phyloP scores from a whole-genome alignment of 2,329 filamentous ascomycete species.

The Claviceps humidiphila region DNA sequence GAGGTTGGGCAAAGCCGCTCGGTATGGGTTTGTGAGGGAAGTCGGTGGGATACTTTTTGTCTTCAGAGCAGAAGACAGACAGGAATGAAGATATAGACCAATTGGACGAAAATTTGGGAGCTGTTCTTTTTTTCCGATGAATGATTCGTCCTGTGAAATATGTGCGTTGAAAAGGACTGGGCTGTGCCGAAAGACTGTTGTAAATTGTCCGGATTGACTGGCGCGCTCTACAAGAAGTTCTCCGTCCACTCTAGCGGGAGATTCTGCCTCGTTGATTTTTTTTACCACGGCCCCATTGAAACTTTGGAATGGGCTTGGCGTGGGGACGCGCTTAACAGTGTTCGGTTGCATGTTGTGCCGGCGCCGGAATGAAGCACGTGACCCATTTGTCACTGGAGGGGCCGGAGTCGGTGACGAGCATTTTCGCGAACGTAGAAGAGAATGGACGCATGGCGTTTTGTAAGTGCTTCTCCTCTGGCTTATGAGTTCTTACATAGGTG shows the following conservation, averaged over 20 bases:
- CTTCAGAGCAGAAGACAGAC: no score
- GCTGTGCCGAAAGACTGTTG: neutral
- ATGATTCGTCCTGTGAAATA: no score
- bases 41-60: neutral
- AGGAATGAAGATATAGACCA: neutral
- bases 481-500: neutral
- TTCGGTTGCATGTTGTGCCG: conserved; percentile 21
- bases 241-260: conserved; percentile 9
- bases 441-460: neutral
- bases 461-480: no score
- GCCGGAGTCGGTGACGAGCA: neutral
- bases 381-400: neutral
- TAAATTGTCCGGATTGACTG: neutral
- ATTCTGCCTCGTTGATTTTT: conserved; percentile 16
- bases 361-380: conserved; percentile 13
- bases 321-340: conserved; percentile 12
- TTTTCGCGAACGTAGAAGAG: neutral
- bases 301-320: conserved; percentile 17
- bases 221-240: neutral
- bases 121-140: neutral
- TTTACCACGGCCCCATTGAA: conserved; percentile 16
- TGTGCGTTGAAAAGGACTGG: conserved; percentile 9
- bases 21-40: neutral
- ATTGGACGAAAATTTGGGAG: no score
- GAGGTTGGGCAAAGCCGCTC: neutral